Evolutionary conservation across 768 basidiomycete genomes (phyloP), one percentile per base, ranked within the genome.

Genomic region (Naganishia kalamii): DNA sequence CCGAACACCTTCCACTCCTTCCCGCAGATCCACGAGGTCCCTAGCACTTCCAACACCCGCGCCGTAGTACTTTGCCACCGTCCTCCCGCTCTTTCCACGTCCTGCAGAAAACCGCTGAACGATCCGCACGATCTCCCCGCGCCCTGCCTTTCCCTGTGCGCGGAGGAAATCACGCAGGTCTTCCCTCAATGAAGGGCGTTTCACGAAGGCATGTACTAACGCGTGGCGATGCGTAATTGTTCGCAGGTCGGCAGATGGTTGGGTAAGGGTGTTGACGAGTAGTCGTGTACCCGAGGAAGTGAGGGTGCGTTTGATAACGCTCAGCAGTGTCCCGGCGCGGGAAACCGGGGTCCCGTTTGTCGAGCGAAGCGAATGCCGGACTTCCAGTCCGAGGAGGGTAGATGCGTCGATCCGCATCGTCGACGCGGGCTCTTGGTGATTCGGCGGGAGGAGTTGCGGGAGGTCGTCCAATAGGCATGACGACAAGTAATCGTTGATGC

Each of bases 391-490:
- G 19, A 73, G 71, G 3, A 78, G 63, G 15, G 77, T 78, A 4
- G 77, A 73, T 12, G 77, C 77, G 51, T 78, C 77, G 48, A 78
- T 76, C 27, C 73, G 75, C 77, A 78, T 76, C 37, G 68, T 62
- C 30, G 60, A 48, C 3, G 60, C 48, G 4, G 51, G 25, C 21
- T 60, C 54, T 46, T 74, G 74, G 15, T 71, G 70, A 60, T 66
- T 69, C 1, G 77, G 71, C 12, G 64, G 40, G 19, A 62, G 33
- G 15, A 78, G 64, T 7, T 57, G 41, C 17, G 75, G 73, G 72
- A 74, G 75, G 1, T 60, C 52, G n/a, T 75, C 75, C n/a, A 74
- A 60, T 0, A 78, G 66, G 15, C 75, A 73, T 44, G 72, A 72
- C 49, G 72, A 63, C 1, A 78, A 68, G 41, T 78, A 75, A 62